Base-by-base conservation (phyloP, 1,139 yeast species). In the Saccharomyces hybrid region DNA sequence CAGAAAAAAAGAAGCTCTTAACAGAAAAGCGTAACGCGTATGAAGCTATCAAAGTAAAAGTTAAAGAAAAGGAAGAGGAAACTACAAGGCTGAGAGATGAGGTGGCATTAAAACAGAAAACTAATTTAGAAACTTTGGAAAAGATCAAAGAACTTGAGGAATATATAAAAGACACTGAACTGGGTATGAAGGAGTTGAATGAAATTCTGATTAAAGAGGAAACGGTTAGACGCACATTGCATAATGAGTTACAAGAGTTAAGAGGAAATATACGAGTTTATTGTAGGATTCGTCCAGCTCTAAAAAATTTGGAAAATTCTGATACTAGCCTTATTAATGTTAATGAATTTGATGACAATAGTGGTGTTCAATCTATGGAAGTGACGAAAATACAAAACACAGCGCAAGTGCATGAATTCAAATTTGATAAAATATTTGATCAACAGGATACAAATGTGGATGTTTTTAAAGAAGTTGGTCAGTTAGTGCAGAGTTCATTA, bases 221-320 rank as follows among this genome's bases (percentile, higher is more conserved):
- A 57, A 66, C 74, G 0, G 61, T 71, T 31, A 76, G 97, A 61
- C 74, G 97, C n/a, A 67, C 72, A 23, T 71, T 88, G 2, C 97
- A 90, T 65, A 84, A 88, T 64, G 78, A 75, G 57, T 73, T 91
- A 11, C 97, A 91, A 68, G 96, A 89, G 56, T 70, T 91, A 47
- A 88, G 91, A 67, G 99, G 99, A 0, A 93, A 90, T 63, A 89
- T 93, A 44, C 73, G 99, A 47, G 98, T 93, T 0, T 90, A 84
- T 63, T 93, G 98, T 66, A 78, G 99, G 47, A 78, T 91, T 4
- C 76, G 96, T 52, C 96, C 97, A 0, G 72, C 76, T 1, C 56
- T 64, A 20, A 32, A 49, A 23, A 41, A 46, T 29, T 57, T 50
- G 50, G 69, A 67, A 59, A 56, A 64, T 38, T 68, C 69, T 26